phyloP scores from a whole-genome alignment of 768 basidiomycete species.

The Pisolithus marmoratus region DNA sequence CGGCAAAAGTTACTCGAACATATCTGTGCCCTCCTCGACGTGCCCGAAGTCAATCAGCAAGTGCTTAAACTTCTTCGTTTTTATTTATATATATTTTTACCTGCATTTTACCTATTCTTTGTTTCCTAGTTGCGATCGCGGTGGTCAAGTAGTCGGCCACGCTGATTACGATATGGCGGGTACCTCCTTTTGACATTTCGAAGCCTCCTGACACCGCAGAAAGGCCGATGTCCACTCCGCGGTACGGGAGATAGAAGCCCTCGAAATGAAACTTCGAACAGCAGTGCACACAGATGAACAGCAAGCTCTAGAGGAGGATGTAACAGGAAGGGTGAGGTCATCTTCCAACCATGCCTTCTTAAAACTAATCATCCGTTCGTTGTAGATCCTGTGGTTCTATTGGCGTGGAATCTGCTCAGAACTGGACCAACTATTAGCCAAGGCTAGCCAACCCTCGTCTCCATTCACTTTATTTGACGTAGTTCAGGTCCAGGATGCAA shows the following conservation, averaged over 20 bases:
- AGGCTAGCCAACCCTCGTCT: background rate
- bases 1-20: background rate
- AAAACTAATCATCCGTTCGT: background rate
- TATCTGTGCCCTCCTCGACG: background rate
- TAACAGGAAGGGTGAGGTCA: background rate
- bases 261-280: background rate
- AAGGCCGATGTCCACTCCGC: background rate
- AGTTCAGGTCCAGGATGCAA: background rate
- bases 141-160: too few species aligned
- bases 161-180: background rate
- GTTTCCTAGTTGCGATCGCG: too few species aligned
- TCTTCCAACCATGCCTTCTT: background rate
- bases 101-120: too few species aligned
- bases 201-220: background rate
- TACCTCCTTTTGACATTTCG: too few species aligned
- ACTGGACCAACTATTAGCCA: background rate
- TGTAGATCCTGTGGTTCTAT: background rate
- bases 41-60: too few species aligned
- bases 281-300: background rate
- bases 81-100: too few species aligned
- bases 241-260: background rate
- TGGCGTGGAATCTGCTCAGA: background rate
- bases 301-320: background rate
- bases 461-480: background rate
- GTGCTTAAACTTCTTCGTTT: too few species aligned